Conservation (phyloP, 805 yeast species). For the Kodamaea neixiangensis region DNA sequence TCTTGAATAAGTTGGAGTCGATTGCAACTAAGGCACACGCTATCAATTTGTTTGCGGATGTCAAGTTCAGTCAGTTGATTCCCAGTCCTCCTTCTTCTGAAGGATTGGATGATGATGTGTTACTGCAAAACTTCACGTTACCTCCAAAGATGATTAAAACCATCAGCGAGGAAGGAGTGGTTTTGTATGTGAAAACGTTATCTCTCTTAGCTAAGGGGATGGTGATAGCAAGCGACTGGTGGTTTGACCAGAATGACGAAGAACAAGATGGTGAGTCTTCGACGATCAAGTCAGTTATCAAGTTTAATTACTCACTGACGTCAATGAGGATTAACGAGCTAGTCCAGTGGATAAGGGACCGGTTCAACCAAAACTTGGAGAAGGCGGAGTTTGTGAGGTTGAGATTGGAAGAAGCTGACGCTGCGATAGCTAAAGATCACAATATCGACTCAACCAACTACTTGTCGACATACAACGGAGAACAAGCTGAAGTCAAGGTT, state of each 20-base stretch:
- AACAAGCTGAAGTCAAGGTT: slow-evolving; percentile 23
- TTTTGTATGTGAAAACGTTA: slow-evolving; percentile 79
- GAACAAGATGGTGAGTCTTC: slow-evolving; percentile 22
- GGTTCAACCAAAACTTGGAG: slow-evolving; percentile 85
- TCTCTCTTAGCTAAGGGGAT: slow-evolving; percentile 83
- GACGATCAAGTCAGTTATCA: background rate
- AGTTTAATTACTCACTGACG: slow-evolving; percentile 18
- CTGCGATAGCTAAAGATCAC: slow-evolving; percentile 25
- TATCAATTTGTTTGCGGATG: slow-evolving; percentile 84
- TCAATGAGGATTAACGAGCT: slow-evolving; percentile 56
- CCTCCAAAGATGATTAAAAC: slow-evolving; percentile 59
- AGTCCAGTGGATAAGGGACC: slow-evolving; percentile 90
- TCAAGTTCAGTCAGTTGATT: slow-evolving; percentile 80
- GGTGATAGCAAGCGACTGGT: slow-evolving; percentile 86
- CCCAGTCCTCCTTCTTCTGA: slow-evolving; percentile 66
- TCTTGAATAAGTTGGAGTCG: slow-evolving; percentile 56
- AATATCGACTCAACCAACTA: slow-evolving; percentile 2
- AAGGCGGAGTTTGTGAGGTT: slow-evolving; percentile 79
- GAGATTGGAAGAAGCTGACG: slow-evolving; percentile 53
- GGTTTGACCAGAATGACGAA: slow-evolving; percentile 52
- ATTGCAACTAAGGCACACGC: slow-evolving; percentile 91
- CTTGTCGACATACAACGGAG: slow-evolving; percentile 8
- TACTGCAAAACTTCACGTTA: slow-evolving; percentile 44
- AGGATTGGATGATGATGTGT: slow-evolving; percentile 36
- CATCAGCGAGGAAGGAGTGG: slow-evolving; percentile 83